These are phyloP conservation scores for Lentinula raphanica DNA, from an alignment of 768 basidiomycete species.

Conservation along the genomic window DNA sequence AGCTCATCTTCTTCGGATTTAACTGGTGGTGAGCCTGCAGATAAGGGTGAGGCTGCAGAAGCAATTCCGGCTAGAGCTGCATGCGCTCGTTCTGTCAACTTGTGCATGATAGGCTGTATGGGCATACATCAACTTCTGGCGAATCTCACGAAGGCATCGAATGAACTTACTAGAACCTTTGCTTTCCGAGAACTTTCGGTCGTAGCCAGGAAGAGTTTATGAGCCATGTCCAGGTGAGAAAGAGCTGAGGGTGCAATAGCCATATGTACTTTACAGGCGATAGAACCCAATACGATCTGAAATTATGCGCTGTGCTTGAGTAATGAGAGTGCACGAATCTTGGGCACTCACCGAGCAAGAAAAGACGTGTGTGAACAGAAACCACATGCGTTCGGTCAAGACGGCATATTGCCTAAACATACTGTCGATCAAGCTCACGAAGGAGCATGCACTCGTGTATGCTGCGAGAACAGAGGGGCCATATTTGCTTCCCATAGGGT, in stretches of 20 bases:
- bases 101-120: conserved; percentile 54
- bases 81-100: conserved; percentile 50
- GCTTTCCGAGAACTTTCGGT: conserved; percentile 46
- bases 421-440: conserved; percentile 60
- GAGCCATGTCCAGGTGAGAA: conserved; percentile 62
- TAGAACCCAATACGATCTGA: conserved; percentile 71
- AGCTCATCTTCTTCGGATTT: conserved; percentile 62
- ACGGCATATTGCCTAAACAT: conserved; percentile 59
- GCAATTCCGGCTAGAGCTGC: conserved; percentile 27
- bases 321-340: background rate
- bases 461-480: conserved; percentile 64
- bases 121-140: conserved; percentile 3
- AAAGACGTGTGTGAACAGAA: conserved; percentile 68
- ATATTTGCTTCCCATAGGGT: conserved; percentile 68
- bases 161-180: conserved; percentile 52
- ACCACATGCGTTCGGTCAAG: conserved; percentile 70
- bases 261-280: conserved; percentile 60
- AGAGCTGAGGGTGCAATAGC: conserved; percentile 60
- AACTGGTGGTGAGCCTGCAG: conserved; percentile 27
- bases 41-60: background rate
- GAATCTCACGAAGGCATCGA: background rate
- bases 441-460: conserved; percentile 64
- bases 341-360: conserved; percentile 53
- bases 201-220: conserved; percentile 51
- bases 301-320: too few relatives aligned